Evolutionary conservation across 2,329 filamentous ascomycete species (phyloP), one percentile per base, ranked within the genome.

Genomic region (Stachybotrys chlorohalonatus): DNA sequence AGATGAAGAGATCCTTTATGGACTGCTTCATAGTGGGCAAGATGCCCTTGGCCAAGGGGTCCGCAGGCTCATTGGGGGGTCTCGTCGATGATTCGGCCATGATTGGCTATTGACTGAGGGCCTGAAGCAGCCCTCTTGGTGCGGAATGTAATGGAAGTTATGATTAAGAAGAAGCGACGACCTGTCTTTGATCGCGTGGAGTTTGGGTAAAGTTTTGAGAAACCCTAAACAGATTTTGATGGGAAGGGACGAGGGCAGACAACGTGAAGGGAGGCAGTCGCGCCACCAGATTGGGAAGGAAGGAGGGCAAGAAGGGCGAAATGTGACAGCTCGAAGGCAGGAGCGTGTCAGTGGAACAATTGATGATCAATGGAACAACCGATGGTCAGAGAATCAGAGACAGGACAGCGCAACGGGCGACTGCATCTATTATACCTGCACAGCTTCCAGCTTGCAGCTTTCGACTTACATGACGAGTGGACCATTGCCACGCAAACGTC

Each of bases 21-120:
- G 81, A 75, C 66, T 89, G 86, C 64, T 81, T 85, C 11, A 84
- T 83, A 1, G 84, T 85, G 31, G 85, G 75, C 46, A 83, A 57
- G 52, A 82, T 77, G 47, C 87, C 87, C 68, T 81, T 83, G 39
- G 84, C 84, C 56, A 89, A 68, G 17, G 85, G 83, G 58, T 89
- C 86, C 53, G 86, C 86, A 11, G 79, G 76, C 59, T 82, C 74
- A 61, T 73, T 66, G 49, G 53, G 51, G 17, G 53, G 49, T 8
- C 32, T 49, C 6, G 45, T 39, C 24, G 51, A 17, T 31, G 50
- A 47, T 47, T n/a, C 46, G 2, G 50, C 31, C 50, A 45, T 42
- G 24, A 31, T 24, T 52, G 13, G 50, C 50, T 52, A 8, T 11
- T 13, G 13, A 13, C 36, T 42, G 36, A 3, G 39, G 5, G 5